Conservation (phyloP, 1,284 basidiomycete species). For the Ustilago shanxiensis region DNA sequence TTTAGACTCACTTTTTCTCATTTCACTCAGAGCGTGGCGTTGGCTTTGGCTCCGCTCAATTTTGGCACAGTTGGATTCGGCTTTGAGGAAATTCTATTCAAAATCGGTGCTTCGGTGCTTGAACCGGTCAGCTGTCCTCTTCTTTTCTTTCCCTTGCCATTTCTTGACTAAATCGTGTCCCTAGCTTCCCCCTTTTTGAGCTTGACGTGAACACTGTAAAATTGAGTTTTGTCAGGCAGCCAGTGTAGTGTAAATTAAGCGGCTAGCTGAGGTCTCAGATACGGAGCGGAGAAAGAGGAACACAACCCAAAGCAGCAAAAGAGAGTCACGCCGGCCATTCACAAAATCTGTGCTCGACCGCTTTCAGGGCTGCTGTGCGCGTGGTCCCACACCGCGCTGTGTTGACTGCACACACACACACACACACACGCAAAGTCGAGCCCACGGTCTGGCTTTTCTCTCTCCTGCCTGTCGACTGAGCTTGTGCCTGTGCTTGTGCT, state of each 20-base stretch:
- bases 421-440: too few relatives aligned
- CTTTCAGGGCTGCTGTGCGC: not conserved
- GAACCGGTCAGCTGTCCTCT: too few relatives aligned
- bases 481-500: not conserved
- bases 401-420: too few relatives aligned
- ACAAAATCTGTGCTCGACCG: not conserved
- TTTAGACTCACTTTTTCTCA: too few relatives aligned
- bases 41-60: not conserved
- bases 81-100: not conserved
- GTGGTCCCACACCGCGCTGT: too few relatives aligned
- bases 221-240: not conserved
- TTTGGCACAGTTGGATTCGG: not conserved
- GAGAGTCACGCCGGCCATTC: constrained; percentile 4
- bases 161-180: too few relatives aligned
- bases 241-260: not conserved
- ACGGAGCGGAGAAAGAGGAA: not conserved
- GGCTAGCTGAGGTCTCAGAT: not conserved
- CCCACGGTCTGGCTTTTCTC: not conserved
- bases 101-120: too few relatives aligned
- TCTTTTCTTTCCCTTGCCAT: too few relatives aligned
- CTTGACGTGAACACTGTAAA: not conserved
- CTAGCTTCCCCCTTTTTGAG: too few relatives aligned
- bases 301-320: too few relatives aligned
- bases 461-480: too few relatives aligned
- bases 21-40: not conserved